phyloP scores from a whole-genome alignment of 2,329 filamentous ascomycete species.

The Pseudogymnoascus sp. region DNA sequence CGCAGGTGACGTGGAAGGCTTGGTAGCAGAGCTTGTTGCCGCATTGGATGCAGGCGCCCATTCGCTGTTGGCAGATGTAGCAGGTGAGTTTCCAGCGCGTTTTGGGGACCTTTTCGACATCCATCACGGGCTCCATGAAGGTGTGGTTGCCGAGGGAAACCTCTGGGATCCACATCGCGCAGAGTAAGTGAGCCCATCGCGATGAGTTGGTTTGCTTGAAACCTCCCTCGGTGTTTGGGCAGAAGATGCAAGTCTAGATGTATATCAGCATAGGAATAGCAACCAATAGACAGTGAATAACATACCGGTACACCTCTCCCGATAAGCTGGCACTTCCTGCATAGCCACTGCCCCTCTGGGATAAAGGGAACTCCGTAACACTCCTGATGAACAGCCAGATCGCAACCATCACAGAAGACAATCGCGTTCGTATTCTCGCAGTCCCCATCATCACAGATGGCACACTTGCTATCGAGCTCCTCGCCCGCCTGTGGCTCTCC shows the following conservation, averaged over 20 bases:
- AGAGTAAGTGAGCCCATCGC: slow-evolving; percentile 94
- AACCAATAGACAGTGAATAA: slow-evolving; percentile 15
- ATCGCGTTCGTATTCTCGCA: slow-evolving; percentile 99
- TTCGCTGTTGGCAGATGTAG: slow-evolving; percentile 94
- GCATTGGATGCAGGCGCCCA: slow-evolving; percentile 98
- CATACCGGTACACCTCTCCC: slow-evolving; percentile 78
- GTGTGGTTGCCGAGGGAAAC: slow-evolving; percentile 91
- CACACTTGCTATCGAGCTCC: slow-evolving; percentile 94
- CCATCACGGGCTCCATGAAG: slow-evolving; percentile 97
- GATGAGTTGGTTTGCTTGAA: slow-evolving; percentile 97
- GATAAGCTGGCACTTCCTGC: slow-evolving; percentile 91
- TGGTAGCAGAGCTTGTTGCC: slow-evolving; percentile 96
- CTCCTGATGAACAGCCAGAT: slow-evolving; percentile 95
- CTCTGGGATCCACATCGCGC: slow-evolving; percentile 97
- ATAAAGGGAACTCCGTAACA: slow-evolving; percentile 99
- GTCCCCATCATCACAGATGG: slow-evolving; percentile 97
- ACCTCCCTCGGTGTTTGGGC: slow-evolving; percentile 91
- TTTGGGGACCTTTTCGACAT: slow-evolving; percentile 94
- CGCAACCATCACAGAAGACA: slow-evolving; percentile 97
- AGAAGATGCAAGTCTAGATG: slow-evolving; percentile 83
- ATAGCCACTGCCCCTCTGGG: slow-evolving; percentile 96
- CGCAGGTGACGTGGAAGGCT: slow-evolving; percentile 95
- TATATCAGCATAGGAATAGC: slow-evolving; percentile 13
- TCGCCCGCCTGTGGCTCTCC: slow-evolving; percentile 82
- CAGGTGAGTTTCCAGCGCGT: slow-evolving; percentile 88